Conservation (phyloP, 257 asterid species). For the Nicotiana tomentosiformis region DNA sequence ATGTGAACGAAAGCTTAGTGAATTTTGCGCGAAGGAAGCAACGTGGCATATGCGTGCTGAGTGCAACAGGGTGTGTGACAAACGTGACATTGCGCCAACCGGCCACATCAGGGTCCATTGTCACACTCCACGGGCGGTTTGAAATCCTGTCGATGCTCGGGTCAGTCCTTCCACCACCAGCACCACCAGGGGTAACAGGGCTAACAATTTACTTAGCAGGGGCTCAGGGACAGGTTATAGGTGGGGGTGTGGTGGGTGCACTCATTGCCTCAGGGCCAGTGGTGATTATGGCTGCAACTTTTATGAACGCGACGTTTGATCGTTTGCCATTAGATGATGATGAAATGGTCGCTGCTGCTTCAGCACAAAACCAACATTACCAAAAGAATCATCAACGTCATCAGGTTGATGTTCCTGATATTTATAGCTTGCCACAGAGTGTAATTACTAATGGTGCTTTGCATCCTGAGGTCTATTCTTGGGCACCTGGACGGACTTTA, state of each 20-base stretch:
- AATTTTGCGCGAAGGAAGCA: slow-evolving; percentile 60
- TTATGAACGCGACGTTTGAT: slow-evolving; percentile 76
- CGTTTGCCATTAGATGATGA: slow-evolving; percentile 73
- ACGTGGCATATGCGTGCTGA: slow-evolving; percentile 68
- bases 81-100: slow-evolving; percentile 82
- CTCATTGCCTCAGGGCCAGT: slow-evolving; percentile 91
- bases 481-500: slow-evolving; percentile 48
- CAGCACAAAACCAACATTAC: slow-evolving; percentile 35
- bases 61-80: slow-evolving; percentile 80
- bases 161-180: slow-evolving; percentile 84
- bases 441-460: slow-evolving; percentile 51
- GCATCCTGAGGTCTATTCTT: slow-evolving; percentile 41
- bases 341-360: slow-evolving; percentile 19
- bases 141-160: slow-evolving; percentile 78
- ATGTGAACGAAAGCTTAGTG: slow-evolving; percentile 53
- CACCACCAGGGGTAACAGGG: slow-evolving; percentile 78
- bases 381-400: slow-evolving; percentile 45
- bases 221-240: slow-evolving; percentile 86
- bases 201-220: slow-evolving; percentile 75
- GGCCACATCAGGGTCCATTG: slow-evolving; percentile 57
- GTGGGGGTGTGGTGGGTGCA: slow-evolving; percentile 75
- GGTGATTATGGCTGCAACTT: slow-evolving; percentile 85
- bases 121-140: slow-evolving; percentile 77
- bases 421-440: slow-evolving; percentile 60
- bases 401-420: slow-evolving; percentile 46